Percentiles rank a stretch among this genome's conserved stretches.
Conservation (phyloP, 768 basidiomycete genomes). For the Pholiota molesta region DNA sequence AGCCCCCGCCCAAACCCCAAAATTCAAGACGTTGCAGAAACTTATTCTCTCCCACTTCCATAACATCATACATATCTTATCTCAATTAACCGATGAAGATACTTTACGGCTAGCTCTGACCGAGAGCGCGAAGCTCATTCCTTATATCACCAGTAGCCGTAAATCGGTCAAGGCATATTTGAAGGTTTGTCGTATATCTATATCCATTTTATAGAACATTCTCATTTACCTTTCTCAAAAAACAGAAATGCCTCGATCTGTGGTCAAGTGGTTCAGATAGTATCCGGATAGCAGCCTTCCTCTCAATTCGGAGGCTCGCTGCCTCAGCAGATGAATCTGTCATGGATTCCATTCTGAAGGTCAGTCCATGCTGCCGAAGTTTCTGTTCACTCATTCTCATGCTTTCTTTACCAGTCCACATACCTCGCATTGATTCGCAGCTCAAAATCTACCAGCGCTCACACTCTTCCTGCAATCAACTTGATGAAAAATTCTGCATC, state of each 20-base stretch:
- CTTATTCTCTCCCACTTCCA: constrained; percentile 88
- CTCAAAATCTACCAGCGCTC: constrained; percentile 81
- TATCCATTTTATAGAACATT: not conserved
- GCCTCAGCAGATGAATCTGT: constrained; percentile 78
- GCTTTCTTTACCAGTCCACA: constrained; percentile 62
- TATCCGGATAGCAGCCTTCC: constrained; percentile 83
- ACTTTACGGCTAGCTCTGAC: constrained; percentile 70
- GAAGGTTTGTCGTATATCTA: constrained; percentile 53
- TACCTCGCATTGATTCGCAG: constrained; percentile 87
- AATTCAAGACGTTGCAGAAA: constrained; percentile 85
- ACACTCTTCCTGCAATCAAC: constrained; percentile 90
- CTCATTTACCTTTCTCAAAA: constrained; percentile 10
- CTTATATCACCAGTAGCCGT: constrained; percentile 83
- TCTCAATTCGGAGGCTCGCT: constrained; percentile 82
- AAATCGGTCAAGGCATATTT: constrained; percentile 87
- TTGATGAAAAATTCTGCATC: constrained; percentile 98
- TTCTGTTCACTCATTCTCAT: not conserved
- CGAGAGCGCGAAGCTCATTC: constrained; percentile 88
- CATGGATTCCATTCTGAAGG: constrained; percentile 87
- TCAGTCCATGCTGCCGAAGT: constrained; percentile 30
- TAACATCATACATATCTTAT: constrained; percentile 79
- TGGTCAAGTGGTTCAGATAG: constrained; percentile 85
- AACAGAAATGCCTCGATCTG: constrained; percentile 76
- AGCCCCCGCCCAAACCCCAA: constrained; percentile 76
- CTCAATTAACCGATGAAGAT: constrained; percentile 71